phyloP scores from a whole-genome alignment of 345 rosid species.

The Limnanthes douglasii region DNA sequence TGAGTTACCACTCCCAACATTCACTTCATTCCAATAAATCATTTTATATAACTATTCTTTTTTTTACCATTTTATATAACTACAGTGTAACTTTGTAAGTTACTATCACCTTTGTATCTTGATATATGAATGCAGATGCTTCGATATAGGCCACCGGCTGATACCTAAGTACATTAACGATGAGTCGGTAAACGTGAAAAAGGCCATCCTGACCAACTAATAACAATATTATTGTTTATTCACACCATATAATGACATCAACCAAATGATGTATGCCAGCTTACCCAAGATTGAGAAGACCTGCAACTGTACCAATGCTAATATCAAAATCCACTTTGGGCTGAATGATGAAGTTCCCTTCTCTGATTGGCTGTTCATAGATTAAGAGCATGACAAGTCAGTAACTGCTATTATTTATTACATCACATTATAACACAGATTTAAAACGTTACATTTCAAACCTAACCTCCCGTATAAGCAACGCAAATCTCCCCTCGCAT shows the following conservation, averaged over 20 bases:
- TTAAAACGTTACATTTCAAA: slow-evolving; percentile 4
- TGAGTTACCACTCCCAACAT: no score
- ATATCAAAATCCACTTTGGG: slow-evolving; percentile 99
- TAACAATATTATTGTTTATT: no score
- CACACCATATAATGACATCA: no score
- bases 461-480: slow-evolving; percentile 92
- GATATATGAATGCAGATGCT: slow-evolving; percentile 90
- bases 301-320: slow-evolving; percentile 91
- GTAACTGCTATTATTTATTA: not conserved
- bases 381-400: slow-evolving; percentile 8
- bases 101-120: slow-evolving; percentile 96
- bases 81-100: no score
- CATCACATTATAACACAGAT: slow-evolving; percentile 1
- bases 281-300: slow-evolving; percentile 99
- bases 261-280: no score
- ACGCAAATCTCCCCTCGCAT: slow-evolving; percentile 96
- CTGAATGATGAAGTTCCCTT: slow-evolving; percentile 98
- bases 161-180: slow-evolving; percentile 40
- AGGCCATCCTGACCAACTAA: no score
- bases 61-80: no score
- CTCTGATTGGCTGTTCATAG: slow-evolving; percentile 68
- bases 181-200: not conserved
- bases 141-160: slow-evolving; percentile 95
- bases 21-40: no score
- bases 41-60: no score